Percentiles rank a stretch among this genome's conserved stretches.
These are phyloP conservation scores for Aspergillus fumigatus DNA, from an alignment of 2,329 filamentous ascomycete genomes.

Conservation along the genomic window DNA sequence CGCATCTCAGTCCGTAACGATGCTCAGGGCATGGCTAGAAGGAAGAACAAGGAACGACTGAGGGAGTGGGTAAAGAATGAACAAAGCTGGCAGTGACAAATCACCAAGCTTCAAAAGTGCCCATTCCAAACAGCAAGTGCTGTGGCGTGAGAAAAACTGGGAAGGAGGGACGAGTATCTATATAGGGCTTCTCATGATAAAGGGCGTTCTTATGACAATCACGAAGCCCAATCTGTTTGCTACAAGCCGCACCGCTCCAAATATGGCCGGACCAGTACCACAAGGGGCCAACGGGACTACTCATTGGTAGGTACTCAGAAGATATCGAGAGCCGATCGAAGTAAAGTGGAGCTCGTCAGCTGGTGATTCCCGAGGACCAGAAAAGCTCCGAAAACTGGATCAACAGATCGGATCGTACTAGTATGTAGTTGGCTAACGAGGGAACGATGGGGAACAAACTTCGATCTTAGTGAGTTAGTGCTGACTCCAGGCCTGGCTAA, in stretches of 20 bases:
- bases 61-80: neutral
- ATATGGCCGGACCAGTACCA: neutral
- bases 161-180: neutral
- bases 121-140: neutral
- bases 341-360: neutral
- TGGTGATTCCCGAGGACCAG: neutral
- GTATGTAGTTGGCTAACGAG: constrained; percentile 8
- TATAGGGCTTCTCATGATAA: neutral
- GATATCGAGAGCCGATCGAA: neutral
- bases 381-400: neutral
- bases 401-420: constrained; percentile 8
- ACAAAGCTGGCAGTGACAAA: neutral
- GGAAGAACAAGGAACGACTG: neutral
- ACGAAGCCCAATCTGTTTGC: neutral
- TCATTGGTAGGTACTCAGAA: no score
- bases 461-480: neutral
- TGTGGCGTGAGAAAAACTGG: neutral
- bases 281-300: neutral
- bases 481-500: constrained; percentile 1
- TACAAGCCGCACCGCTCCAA: neutral
- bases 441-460: constrained; percentile 4
- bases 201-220: neutral
- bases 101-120: neutral
- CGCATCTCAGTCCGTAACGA: neutral
- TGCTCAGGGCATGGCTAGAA: neutral